Conservation (phyloP, 106 monocot genomes). For the Dendrobium huoshanense region DNA sequence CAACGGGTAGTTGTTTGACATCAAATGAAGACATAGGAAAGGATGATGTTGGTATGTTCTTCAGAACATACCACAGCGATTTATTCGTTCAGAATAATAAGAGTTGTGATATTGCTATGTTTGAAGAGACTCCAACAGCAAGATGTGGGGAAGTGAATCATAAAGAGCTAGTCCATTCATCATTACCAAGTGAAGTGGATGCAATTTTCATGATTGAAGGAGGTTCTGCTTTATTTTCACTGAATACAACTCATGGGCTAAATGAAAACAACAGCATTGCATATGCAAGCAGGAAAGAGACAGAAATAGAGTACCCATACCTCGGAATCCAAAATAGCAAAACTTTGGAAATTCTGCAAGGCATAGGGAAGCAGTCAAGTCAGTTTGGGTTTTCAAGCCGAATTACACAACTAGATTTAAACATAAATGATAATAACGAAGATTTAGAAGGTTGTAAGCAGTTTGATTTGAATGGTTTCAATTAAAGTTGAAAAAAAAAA, state of each 20-base stretch:
- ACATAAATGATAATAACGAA: constrained; percentile 12
- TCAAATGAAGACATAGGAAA: neutral
- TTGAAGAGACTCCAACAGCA: neutral
- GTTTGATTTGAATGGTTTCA: constrained; percentile 52
- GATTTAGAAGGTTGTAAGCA: constrained; percentile 14
- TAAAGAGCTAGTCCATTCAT: neutral
- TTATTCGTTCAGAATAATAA: neutral
- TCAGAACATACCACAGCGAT: neutral
- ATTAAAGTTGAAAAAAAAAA: constrained; percentile 1
- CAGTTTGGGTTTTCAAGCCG: neutral
- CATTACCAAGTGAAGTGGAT: constrained; percentile 1
- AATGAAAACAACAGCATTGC: neutral
- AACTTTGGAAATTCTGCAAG: neutral
- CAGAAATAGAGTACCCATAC: neutral
- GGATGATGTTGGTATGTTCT: neutral
- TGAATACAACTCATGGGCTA: constrained; percentile 2
- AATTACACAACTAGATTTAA: constrained; percentile 2
- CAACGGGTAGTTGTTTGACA: constrained; percentile 5
- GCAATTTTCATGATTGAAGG: neutral
- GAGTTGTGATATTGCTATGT: no score
- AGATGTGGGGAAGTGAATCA: neutral
- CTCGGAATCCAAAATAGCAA: neutral
- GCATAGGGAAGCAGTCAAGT: constrained; percentile 4
- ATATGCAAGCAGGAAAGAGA: neutral
- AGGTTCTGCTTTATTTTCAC: neutral